Percentiles rank a stretch among this genome's conserved stretches.
These are phyloP conservation scores for Termitomyces eurrhizus DNA, from an alignment of 768 basidiomycete species.

Conservation along the genomic window DNA sequence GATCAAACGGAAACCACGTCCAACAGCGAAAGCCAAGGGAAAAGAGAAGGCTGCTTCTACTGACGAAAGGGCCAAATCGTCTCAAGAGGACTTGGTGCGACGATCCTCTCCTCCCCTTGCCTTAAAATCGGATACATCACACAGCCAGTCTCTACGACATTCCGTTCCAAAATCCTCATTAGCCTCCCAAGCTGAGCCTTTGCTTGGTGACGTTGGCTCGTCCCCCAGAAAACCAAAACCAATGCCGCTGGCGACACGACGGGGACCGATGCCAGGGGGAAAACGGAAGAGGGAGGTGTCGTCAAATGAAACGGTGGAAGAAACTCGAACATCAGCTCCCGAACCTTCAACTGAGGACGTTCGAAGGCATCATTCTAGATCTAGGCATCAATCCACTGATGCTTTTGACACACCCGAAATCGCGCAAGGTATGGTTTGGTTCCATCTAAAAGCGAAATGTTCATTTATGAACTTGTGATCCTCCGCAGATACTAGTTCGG, in stretches of 20 bases:
- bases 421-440: slow-evolving; percentile 3
- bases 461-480: not conserved
- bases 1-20: not conserved
- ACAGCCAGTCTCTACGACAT: not conserved
- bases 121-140: not conserved
- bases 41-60: slow-evolving; percentile 8
- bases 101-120: slow-evolving; percentile 15
- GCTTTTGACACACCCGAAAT: not conserved
- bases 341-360: not conserved
- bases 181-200: not conserved
- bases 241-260: not conserved
- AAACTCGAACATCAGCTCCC: not conserved
- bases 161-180: not conserved
- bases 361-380: not conserved
- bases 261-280: not conserved
- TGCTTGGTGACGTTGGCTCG: not conserved
- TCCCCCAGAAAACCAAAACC: slow-evolving; percentile 5
- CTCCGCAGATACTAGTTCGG: slow-evolving; percentile 4
- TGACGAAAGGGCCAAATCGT: not conserved
- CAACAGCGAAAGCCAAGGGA: slow-evolving; percentile 12
- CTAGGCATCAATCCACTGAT: slow-evolving; percentile 4
- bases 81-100: slow-evolving; percentile 16
- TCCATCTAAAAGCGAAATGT: not conserved
- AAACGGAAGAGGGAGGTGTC: slow-evolving; percentile 23
- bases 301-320: slow-evolving; percentile 2